A percentile compares a stretch with the other conserved stretches of the same genome.
Conservation (phyloP, 768 basidiomycete species). For the Pisolithus microcarpus region DNA sequence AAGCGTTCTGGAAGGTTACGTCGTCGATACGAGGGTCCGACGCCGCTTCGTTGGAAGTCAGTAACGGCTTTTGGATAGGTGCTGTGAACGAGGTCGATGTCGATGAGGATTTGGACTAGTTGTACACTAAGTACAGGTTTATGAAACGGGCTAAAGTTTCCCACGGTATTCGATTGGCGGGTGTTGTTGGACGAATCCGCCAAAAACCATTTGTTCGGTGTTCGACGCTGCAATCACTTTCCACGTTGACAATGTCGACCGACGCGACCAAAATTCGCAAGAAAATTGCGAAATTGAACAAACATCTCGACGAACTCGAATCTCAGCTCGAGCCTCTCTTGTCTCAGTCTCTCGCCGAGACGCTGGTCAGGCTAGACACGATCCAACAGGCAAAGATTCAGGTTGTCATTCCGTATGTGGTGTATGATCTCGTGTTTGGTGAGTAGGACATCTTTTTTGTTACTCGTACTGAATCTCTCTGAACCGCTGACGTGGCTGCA, state of each 20-base stretch:
- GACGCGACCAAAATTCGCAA: conserved; percentile 30
- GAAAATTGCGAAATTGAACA: conserved; percentile 41
- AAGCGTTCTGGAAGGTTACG: conserved; percentile 41
- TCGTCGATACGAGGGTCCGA: neutral
- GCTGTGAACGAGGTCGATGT: neutral
- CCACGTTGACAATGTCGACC: conserved; percentile 25
- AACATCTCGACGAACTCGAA: conserved; percentile 67
- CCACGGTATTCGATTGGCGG: neutral
- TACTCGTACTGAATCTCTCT: neutral
- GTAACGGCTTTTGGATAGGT: conserved; percentile 8
- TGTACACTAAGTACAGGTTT: neutral
- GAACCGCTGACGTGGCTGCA: neutral
- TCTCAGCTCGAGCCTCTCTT: conserved; percentile 58
- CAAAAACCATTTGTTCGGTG: too few species aligned
- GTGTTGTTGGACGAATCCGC: neutral
- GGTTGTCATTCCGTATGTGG: conserved; percentile 69
- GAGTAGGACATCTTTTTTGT: conserved; percentile 17
- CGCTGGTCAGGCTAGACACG: conserved; percentile 54
- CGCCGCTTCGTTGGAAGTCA: neutral
- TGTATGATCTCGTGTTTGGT: conserved; percentile 86
- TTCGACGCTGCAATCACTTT: too few species aligned
- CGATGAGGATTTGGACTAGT: conserved; percentile 1
- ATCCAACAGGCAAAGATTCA: conserved; percentile 81
- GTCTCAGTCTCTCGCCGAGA: conserved; percentile 60
- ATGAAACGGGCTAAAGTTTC: neutral